Evolutionary conservation across 176 grass and related monocot genomes (phyloP).

Genomic region (sorghum (Sorghum bicolor)): Sorghum_bicolor_NCBIv3 NC_012870.2:921001-921500

Average conservation of each 20-base stretch:
- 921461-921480: background rate
- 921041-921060: slow-evolving; percentile 90
- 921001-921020: slow-evolving; percentile 85
- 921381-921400: background rate
- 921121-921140: slow-evolving; percentile 36
- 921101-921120: slow-evolving; percentile 82
- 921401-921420: background rate
- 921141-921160: slow-evolving; percentile 17
- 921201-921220: background rate
- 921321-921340: slow-evolving; percentile 5
- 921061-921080: slow-evolving; percentile 90
- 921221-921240: background rate
- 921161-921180: background rate
- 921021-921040: slow-evolving; percentile 70
- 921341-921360: background rate
- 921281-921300: background rate
- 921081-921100: slow-evolving; percentile 76
- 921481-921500: background rate
- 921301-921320: background rate
- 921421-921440: background rate
- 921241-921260: slow-evolving; percentile 12
- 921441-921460: slow-evolving; percentile 5
- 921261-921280: background rate
- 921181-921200: slow-evolving; percentile 16
- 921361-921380: background rate